phyloP scores from a whole-genome alignment of 148 eudicot species.

The Chenopodium berlandieri region DNA sequence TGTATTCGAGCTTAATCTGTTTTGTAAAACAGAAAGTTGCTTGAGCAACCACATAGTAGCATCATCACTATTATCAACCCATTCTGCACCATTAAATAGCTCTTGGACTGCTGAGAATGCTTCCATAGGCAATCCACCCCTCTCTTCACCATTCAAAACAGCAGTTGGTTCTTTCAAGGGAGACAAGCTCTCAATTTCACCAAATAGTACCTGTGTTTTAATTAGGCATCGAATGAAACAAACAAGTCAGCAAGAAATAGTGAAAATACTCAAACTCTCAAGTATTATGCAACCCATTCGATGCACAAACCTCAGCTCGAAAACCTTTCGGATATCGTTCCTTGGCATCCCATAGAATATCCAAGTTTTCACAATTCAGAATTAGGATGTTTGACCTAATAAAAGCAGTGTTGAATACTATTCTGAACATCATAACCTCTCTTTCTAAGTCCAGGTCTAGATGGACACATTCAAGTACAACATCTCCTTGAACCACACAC shows the following conservation, averaged over 20 bases:
- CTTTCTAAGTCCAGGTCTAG: slow-evolving; percentile 87
- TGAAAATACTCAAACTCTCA: background rate
- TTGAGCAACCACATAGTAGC: slow-evolving; percentile 92
- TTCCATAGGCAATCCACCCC: slow-evolving; percentile 96
- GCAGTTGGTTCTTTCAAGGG: slow-evolving; percentile 66
- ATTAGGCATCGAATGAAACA: slow-evolving; percentile 15
- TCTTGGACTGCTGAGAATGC: slow-evolving; percentile 98
- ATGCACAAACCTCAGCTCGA: slow-evolving; percentile 76
- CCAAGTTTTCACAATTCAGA: slow-evolving; percentile 85
- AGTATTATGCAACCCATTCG: background rate
- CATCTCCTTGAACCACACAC: slow-evolving; percentile 97
- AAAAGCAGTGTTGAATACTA: slow-evolving; percentile 97
- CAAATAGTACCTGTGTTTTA: slow-evolving; percentile 73
- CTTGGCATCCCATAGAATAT: slow-evolving; percentile 96
- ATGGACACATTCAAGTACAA: slow-evolving; percentile 94
- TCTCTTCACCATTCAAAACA: slow-evolving; percentile 79
- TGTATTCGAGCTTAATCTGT: slow-evolving; percentile 63
- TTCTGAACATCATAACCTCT: slow-evolving; percentile 98
- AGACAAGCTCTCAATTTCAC: slow-evolving; percentile 81
- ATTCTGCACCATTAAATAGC: slow-evolving; percentile 83
- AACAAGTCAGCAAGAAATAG: slow-evolving; percentile 15
- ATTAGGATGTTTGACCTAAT: slow-evolving; percentile 92
- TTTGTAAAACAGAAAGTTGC: slow-evolving; percentile 70
- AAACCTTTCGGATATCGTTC: slow-evolving; percentile 90
- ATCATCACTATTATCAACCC: slow-evolving; percentile 88